These are phyloP conservation scores for Rhynchospora tenuis DNA, from an alignment of 176 grass and related monocot species.

Conservation along the genomic window DNA sequence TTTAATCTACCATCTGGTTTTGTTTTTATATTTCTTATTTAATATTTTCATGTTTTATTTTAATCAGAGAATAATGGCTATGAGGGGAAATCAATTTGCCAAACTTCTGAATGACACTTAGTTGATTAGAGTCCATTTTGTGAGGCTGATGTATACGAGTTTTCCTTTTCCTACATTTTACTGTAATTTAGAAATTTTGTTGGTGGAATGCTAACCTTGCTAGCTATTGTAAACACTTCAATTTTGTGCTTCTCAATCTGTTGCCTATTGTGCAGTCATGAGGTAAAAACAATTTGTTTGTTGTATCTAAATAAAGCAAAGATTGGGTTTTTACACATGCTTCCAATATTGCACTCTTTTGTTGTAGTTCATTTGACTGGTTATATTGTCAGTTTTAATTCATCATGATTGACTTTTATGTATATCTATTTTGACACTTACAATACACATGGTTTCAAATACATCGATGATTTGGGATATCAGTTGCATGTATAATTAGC, in stretches of 20 bases:
- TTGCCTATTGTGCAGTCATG: neutral
- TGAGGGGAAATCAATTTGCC: neutral
- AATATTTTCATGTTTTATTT: neutral
- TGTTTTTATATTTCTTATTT: neutral
- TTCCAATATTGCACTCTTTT: neutral
- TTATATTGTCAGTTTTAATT: neutral
- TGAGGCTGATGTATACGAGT: neutral
- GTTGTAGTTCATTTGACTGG: neutral
- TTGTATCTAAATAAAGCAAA: constrained; percentile 5
- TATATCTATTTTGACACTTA: neutral
- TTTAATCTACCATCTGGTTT: neutral
- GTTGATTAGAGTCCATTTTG: neutral
- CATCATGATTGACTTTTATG: neutral
- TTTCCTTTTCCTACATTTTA: neutral
- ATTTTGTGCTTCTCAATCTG: neutral
- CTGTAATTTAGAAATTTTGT: neutral
- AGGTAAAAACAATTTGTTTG: neutral
- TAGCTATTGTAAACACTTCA: neutral
- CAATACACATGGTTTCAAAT: neutral
- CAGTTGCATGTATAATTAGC: neutral
- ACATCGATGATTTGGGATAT: neutral
- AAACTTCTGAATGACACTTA: neutral
- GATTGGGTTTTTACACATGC: neutral
- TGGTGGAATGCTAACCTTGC: neutral
- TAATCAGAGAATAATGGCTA: constrained; percentile 7